A percentile compares a stretch with the other conserved stretches of the same genome.
These are phyloP conservation scores for Elongisporangium anandrum DNA, from an alignment of 352 stramenopile genomes.

Conservation along the genomic window DNA sequence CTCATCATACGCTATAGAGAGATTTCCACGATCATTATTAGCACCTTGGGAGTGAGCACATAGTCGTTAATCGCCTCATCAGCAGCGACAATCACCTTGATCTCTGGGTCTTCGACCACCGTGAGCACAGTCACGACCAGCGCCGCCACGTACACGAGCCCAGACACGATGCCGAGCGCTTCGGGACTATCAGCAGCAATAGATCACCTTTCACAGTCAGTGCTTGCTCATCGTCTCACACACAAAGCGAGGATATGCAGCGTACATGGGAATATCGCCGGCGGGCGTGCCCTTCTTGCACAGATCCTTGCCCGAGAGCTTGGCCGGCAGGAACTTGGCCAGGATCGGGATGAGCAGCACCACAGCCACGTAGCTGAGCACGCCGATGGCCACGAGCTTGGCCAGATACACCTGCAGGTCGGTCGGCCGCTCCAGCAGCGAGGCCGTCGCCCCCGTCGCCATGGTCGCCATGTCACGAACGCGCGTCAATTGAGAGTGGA, in stretches of 20 bases:
- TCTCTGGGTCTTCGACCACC: slow-evolving; percentile 57
- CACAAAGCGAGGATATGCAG: neutral
- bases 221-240: neutral
- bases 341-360: slow-evolving; percentile 58
- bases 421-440: slow-evolving; percentile 11
- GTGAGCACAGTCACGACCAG: slow-evolving; percentile 69
- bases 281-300: slow-evolving; percentile 89
- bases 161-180: slow-evolving; percentile 84
- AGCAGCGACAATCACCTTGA: slow-evolving; percentile 27
- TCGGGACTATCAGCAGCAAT: slow-evolving; percentile 52
- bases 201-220: slow-evolving; percentile 1
- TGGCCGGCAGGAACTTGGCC: slow-evolving; percentile 60
- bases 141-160: slow-evolving; percentile 75
- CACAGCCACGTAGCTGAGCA: slow-evolving; percentile 57
- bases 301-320: slow-evolving; percentile 90
- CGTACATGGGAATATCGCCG: slow-evolving; percentile 85
- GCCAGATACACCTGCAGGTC: slow-evolving; percentile 40
- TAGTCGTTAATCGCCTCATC: neutral
- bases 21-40: neutral
- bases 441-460: neutral
- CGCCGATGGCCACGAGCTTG: slow-evolving; percentile 44
- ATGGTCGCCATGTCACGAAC: neutral
- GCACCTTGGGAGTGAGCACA: neutral
- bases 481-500: neutral
- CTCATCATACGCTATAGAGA: slow-evolving; percentile 61